Conservation (phyloP, 1,284 basidiomycete species). For the Microbotryum scabiosae region DNA sequence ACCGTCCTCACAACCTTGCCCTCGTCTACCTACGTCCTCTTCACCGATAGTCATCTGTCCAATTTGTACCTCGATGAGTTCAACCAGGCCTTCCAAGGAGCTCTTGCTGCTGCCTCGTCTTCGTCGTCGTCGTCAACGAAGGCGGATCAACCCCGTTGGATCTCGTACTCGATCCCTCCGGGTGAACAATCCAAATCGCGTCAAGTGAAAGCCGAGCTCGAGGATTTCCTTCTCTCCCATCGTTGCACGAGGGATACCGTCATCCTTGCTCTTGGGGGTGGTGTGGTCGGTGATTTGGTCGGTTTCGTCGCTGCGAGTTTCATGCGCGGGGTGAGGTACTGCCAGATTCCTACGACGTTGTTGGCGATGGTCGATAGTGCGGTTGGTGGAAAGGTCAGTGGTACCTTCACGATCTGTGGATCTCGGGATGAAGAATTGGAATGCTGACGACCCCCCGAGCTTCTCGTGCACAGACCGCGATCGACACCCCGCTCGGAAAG, state of each 20-base stretch:
- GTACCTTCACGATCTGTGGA: too few relatives aligned
- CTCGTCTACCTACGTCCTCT: constrained; percentile 81
- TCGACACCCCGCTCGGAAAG: constrained; percentile 93
- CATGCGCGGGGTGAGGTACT: constrained; percentile 83
- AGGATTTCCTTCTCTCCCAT: constrained; percentile 84
- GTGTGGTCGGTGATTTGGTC: constrained; percentile 88
- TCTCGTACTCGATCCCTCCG: constrained; percentile 72
- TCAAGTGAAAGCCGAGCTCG: constrained; percentile 83
- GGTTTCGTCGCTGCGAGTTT: constrained; percentile 98
- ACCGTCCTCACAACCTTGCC: constrained; percentile 67
- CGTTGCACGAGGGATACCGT: constrained; percentile 90
- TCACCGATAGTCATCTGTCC: constrained; percentile 87
- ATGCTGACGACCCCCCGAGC: neutral
- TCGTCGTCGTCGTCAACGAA: constrained; percentile 28
- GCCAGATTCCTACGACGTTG: constrained; percentile 93
- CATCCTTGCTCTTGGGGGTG: constrained; percentile 86
- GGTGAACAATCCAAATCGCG: constrained; percentile 90
- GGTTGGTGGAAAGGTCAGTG: constrained; percentile 71
- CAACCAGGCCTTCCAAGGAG: constrained; percentile 56
- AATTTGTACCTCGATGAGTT: constrained; percentile 64
- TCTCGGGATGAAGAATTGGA: neutral
- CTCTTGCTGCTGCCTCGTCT: constrained; percentile 39
- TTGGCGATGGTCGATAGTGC: constrained; percentile 98
- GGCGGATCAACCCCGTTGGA: constrained; percentile 54
- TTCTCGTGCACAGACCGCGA: constrained; percentile 57